These are phyloP conservation scores for Phanerochaete sordida DNA, from an alignment of 768 basidiomycete species.

Conservation along the genomic window DNA sequence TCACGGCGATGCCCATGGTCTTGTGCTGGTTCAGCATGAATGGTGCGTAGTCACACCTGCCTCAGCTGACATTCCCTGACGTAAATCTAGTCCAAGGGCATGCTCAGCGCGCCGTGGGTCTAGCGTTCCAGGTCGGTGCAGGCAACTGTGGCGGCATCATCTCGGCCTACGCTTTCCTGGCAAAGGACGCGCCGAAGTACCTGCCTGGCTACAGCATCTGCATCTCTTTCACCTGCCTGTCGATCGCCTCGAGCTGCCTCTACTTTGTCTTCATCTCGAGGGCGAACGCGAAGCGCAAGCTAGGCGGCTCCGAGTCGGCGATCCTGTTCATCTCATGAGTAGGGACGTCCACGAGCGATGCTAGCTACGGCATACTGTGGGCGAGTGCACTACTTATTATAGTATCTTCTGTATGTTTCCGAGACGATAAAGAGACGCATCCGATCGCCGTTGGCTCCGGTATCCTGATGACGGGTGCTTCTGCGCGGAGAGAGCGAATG, in stretches of 20 bases:
- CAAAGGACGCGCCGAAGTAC: conserved; percentile 22
- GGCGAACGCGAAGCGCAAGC: conserved; percentile 18
- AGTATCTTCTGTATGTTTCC: too few species aligned
- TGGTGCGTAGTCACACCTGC: conserved; percentile 1
- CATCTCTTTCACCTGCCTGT: conserved; percentile 19
- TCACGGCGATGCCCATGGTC: conserved; percentile 17
- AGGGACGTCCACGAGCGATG: neutral
- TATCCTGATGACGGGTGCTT: too few species aligned
- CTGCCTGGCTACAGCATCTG: conserved; percentile 20
- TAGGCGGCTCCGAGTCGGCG: neutral
- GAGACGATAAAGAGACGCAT: too few species aligned
- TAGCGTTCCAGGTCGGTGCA: neutral
- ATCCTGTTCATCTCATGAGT: neutral
- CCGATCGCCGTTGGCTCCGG: too few species aligned
- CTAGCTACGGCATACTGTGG: too few species aligned
- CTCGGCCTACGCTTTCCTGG: conserved; percentile 21
- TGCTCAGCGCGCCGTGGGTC: neutral
- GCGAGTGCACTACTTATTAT: too few species aligned
- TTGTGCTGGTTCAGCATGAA: conserved; percentile 22
- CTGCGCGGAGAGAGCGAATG: too few species aligned
- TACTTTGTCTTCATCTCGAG: conserved; percentile 12
- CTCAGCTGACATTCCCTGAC: neutral
- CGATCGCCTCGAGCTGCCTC: conserved; percentile 9
- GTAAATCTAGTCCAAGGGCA: neutral
- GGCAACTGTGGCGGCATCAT: conserved; percentile 21